Base-by-base conservation (phyloP, 345 rosid genomes). In the Salix viminalis region DNA sequence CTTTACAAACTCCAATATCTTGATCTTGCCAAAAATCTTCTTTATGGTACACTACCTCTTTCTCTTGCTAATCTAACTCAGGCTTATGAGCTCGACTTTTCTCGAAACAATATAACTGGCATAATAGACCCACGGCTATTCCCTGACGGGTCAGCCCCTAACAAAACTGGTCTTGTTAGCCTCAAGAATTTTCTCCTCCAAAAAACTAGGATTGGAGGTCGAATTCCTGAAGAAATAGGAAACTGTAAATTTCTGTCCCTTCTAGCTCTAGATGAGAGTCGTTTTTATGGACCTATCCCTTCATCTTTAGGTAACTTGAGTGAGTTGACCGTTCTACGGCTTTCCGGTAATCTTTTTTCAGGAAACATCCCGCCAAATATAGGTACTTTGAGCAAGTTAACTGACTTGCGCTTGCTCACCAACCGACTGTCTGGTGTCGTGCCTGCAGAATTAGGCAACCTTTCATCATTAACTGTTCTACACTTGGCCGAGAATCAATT, bases 21-120 rank as follows among this genome's bases (percentile, higher is more conserved):
- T 71, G 82, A 75, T 44, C 76, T 82, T 23, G 72, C 79, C 54
- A 67, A 71, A 30, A 82, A 82, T 58, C 37, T 39, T 72, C 37
- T 82, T 41, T 3, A 46, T 23, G 76, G 82, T 12, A 71, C 76
- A 7, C 32, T 82, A 26, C 85, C 85, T 26, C 62, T 71, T 70
- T 42, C 81, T 65, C 75, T 81, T 13, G 75, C 81, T 48, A 70
- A 77, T 64, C 80, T 77, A n/a, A 77, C 80, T 64, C 80, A 70
- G 23, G 78, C 73, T 76, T 76, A 72, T 50, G 84, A 81, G 74
- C 78, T 81, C 50, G 81, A 81, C 46, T 11, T 81, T 65, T 81
- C 84, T 2, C 66, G 76, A 52, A 81, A 81, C 56, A 77, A 74
- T 46, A 64, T 81, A 14, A 62, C 52, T 46, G 52, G 76, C 10